These are phyloP conservation scores for Filosporella fistucella DNA, from an alignment of 495 filamentous ascomycete genomes.

Conservation along the genomic window DNA sequence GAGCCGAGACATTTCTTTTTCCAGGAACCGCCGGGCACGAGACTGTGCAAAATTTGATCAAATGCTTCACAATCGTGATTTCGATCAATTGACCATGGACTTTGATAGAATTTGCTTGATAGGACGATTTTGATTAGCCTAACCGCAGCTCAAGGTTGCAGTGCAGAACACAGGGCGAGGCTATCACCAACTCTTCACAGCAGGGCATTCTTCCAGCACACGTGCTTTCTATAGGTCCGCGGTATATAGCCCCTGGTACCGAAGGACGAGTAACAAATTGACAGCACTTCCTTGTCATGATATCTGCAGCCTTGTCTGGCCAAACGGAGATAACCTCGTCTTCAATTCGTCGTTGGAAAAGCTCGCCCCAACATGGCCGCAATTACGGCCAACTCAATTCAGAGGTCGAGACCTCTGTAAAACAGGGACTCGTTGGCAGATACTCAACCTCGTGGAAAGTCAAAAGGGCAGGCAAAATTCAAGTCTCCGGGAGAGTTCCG, in stretches of 20 bases:
- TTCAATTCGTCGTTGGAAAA: conserved; percentile 4
- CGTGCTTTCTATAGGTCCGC: conserved; percentile 11
- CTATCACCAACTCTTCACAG: conserved; percentile 1
- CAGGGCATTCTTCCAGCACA: conserved; percentile 4
- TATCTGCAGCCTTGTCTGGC: conserved; percentile 14
- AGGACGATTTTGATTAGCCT: background rate
- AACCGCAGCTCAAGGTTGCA: background rate
- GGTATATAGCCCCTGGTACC: conserved; percentile 10
- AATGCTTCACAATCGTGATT: background rate
- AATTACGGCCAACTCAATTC: background rate
- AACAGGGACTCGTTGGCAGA: conserved; percentile 3
- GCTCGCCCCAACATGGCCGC: background rate
- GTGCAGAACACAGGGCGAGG: conserved; percentile 2
- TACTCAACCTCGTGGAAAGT: conserved; percentile 14
- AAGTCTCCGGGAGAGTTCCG: background rate
- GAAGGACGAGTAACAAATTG: conserved; percentile 9
- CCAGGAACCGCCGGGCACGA: background rate
- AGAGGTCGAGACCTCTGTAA: background rate
- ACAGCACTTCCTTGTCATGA: conserved; percentile 1
- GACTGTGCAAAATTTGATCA: background rate
- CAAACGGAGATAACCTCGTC: conserved; percentile 1
- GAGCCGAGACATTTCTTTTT: conserved; percentile 4
- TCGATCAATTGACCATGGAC: background rate
- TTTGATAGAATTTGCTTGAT: background rate
- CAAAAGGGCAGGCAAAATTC: background rate